Percentiles rank a stretch among this genome's conserved stretches.
Conservation (phyloP, 495 filamentous ascomycete species). For the Hapsidospora chrysogenum region DNA sequence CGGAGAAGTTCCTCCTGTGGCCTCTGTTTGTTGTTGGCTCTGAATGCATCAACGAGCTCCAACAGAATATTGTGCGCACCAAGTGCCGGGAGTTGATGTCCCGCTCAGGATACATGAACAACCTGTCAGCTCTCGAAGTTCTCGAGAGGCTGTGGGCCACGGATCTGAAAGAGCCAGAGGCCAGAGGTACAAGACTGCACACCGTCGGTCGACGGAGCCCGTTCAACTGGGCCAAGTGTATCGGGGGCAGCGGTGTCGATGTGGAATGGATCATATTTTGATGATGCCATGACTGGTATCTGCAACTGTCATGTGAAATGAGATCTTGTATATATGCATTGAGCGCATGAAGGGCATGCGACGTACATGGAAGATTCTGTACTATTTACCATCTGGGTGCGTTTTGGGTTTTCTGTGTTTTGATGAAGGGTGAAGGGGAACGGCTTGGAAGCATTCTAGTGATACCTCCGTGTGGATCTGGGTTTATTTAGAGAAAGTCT, state of each 20-base stretch:
- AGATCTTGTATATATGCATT: too few species aligned
- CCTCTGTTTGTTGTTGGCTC: conserved; percentile 82
- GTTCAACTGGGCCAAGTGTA: conserved; percentile 65
- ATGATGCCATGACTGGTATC: too few species aligned
- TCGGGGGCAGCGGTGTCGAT: conserved; percentile 47
- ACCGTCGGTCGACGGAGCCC: conserved; percentile 17
- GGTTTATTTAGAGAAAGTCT: too few species aligned
- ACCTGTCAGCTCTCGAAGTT: conserved; percentile 69
- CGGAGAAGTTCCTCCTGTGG: conserved; percentile 86
- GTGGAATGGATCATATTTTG: conserved; percentile 83
- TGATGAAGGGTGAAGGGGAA: too few species aligned
- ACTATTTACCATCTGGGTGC: too few species aligned
- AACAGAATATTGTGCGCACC: conserved; percentile 58
- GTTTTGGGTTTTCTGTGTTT: too few species aligned
- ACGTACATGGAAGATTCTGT: too few species aligned
- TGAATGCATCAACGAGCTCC: conserved; percentile 71
- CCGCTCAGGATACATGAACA: conserved; percentile 84
- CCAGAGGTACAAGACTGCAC: conserved; percentile 12
- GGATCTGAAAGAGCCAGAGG: conserved; percentile 26
- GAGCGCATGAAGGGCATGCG: too few species aligned
- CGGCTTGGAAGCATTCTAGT: too few species aligned
- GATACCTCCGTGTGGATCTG: too few species aligned
- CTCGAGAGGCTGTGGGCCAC: conserved; percentile 68
- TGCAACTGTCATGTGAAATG: too few species aligned
- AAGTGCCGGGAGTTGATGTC: conserved; percentile 75